These are phyloP conservation scores for Kazachstania sp. DNA, from an alignment of 1,139 yeast species.

Conservation along the genomic window DNA sequence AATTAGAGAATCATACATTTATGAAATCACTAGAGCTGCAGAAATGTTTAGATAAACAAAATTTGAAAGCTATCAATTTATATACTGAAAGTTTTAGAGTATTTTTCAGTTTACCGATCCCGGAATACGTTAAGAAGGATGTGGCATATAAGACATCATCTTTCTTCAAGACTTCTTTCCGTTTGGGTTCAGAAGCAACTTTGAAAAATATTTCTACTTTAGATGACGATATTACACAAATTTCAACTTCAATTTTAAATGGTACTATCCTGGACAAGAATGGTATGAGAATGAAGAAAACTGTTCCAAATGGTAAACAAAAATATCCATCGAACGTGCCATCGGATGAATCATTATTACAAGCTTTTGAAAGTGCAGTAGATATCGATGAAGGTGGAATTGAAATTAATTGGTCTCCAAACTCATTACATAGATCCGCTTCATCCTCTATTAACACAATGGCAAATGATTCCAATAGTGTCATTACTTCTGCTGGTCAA, in stretches of 20 bases:
- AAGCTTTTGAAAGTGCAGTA: constrained; percentile 1
- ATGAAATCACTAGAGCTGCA: constrained; percentile 13
- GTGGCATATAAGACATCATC: constrained; percentile 17
- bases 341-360: constrained; percentile 4
- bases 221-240: constrained; percentile 19
- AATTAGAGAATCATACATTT: constrained; percentile 20
- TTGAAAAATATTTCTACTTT: constrained; percentile 17
- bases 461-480: constrained; percentile 5
- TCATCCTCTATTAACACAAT: constrained; percentile 6
- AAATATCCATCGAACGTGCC: constrained; percentile 9
- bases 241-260: constrained; percentile 20
- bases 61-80: constrained; percentile 17
- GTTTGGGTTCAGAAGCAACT: constrained; percentile 22
- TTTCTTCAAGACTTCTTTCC: constrained; percentile 20
- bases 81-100: constrained; percentile 27
- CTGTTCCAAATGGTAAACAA: constrained; percentile 5
- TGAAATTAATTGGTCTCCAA: constrained; percentile 5
- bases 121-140: constrained; percentile 12
- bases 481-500: constrained; percentile 7
- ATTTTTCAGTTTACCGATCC: constrained; percentile 21
- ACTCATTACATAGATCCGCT: constrained; percentile 8
- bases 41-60: constrained; percentile 10
- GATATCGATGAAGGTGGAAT: background rate
- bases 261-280: constrained; percentile 17
- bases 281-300: constrained; percentile 12